Evolutionary conservation across 768 basidiomycete species (phyloP), one percentile per base, ranked within the genome.

Genomic region (Sarcodon aspratus): DNA sequence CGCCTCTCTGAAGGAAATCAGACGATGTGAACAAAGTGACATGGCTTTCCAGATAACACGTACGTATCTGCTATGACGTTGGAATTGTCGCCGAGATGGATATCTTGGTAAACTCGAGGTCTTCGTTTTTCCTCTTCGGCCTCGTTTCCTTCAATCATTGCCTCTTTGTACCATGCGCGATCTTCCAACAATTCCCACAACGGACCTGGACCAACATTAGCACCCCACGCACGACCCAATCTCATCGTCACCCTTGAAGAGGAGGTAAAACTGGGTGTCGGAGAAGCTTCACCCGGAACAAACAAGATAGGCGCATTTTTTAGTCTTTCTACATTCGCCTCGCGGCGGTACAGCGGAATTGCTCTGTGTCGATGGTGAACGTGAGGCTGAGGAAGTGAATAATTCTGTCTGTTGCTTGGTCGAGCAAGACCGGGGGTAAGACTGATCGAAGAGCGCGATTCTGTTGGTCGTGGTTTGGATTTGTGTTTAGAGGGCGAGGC

Each of bases 151-250:
- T 52, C 55, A 9, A 58, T 50, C 33, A 59, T 50, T 3, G 74
- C 70, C 55, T 90, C 88, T 58, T 85, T 88, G 61, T 70, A 90
- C 75, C 83, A 91, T 1, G 74, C 77, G 45, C 85, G 64, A 54
- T 92, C 89, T 58, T 92, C 89, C 38, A 75, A 63, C 34, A 89
- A 62, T 50, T 89, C 82, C 86, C 87, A 91, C 6, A 87, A 56
- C 1, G 87, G 85, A 0, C 89, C 88, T 3, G 77, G 60, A 3
- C 87, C 85, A 11, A 85, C 75, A 54, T 85, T 86, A 56, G 75
- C 79, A 0, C 82, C 79, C 82, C 80, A 85, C 0, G 82, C 69
- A 56, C 80, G 85, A 55, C 72, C 79, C 8, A 84, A 63, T n/a
- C 82, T 71, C 45, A 75, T 73, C 1, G 69, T 70, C 36, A 82